phyloP scores from a whole-genome alignment of 2,329 filamentous ascomycete species.

The Chaetoscypha palmicola region DNA sequence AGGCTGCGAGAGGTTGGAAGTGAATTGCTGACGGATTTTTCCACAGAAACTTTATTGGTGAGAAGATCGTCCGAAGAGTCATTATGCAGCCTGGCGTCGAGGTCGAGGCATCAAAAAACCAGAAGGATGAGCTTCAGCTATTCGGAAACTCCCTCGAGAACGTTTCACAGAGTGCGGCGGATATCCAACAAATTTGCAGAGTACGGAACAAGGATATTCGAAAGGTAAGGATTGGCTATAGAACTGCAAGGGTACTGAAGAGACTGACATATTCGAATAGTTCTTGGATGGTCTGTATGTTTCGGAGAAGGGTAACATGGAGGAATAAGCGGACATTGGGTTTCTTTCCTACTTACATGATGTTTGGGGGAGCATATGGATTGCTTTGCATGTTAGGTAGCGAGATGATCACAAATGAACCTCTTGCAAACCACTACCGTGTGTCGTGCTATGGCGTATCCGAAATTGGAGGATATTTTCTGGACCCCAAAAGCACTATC shows the following conservation, averaged over 20 bases:
- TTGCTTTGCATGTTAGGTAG: constrained; percentile 31
- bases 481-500: not conserved
- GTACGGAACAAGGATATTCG: constrained; percentile 99
- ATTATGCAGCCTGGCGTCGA: constrained; percentile 85
- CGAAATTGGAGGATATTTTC: too few species aligned
- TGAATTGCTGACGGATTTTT: constrained; percentile 28
- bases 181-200: constrained; percentile 99
- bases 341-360: constrained; percentile 25
- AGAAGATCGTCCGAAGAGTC: constrained; percentile 97
- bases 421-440: constrained; percentile 24
- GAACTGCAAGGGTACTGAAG: not conserved
- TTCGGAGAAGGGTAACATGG: constrained; percentile 96
- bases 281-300: constrained; percentile 99
- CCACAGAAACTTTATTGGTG: constrained; percentile 87
- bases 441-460: not conserved
- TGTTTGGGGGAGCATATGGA: constrained; percentile 25
- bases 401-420: constrained; percentile 30
- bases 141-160: constrained; percentile 92
- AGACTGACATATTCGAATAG: constrained; percentile 37
- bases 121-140: constrained; percentile 97
- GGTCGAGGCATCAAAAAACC: constrained; percentile 79
- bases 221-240: constrained; percentile 55
- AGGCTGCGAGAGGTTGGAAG: not conserved
- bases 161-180: constrained; percentile 95
- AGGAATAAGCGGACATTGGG: constrained; percentile 39